Evolutionary conservation across 352 stramenopile genomes (phyloP), one percentile per base, ranked within the genome.

Genomic region (Thraustochytrium striatum): DNA sequence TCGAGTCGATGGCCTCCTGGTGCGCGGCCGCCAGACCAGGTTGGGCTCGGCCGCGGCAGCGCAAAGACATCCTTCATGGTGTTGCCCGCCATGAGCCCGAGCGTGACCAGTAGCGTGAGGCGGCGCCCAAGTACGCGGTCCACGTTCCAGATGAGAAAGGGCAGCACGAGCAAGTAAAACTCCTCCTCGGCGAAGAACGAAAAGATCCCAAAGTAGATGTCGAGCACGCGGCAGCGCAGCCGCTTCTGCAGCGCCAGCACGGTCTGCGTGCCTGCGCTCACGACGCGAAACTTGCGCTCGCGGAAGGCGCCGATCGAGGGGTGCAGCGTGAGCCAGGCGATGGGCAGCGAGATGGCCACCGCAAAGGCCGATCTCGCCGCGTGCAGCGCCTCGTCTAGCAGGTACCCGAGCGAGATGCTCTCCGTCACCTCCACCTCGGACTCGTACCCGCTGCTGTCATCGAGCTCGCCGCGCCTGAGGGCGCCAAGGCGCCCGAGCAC

Each of bases 101-200:
- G 11, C 28, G 30, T 55, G 21, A 75, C 35, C 9, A 75, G 30
- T 30, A 75, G 52, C 50, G 52, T 61, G 44, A 75, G 44, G 21
- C 65, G 61, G 16, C 39, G 21, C 9, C 65, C 65, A 7, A 75
- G 52, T 21, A 75, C 52, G 35, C 30, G 19, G 47, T 75, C 65
- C 1, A 75, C 21, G 65, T 75, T 75, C 65, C 65, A 75, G 52
- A 75, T 75, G 32, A 75, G 25, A 43, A 41, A 75, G 5, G 65
- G 65, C 11, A 75, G 41, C 28, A 50, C 44, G 16, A 75, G 65
- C 25, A 75, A 43, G 65, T 75, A 75, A 38, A 75, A 75, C 25
- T 75, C 65, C 47, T 75, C 65, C 65, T 75, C 65, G 21, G 65
- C 65, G 52, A 30, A 75, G 47, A 75, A 75, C 19, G 65, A 75